Evolutionary conservation across 371 early-diverging fungal genomes (phyloP).

Genomic region (Sporodiniella umbellata): DNA sequence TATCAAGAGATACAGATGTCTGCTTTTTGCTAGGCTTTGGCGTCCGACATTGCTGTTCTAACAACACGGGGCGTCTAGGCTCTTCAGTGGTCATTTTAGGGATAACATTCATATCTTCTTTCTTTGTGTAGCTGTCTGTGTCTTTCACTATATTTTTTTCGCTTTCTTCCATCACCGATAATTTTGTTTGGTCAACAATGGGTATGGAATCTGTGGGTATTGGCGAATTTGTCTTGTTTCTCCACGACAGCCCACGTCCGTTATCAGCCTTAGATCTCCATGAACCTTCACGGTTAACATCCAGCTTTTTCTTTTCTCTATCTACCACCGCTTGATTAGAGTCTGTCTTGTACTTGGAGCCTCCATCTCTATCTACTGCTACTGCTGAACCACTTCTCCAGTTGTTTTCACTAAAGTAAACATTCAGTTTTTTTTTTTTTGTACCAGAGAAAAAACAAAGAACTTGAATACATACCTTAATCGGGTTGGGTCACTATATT

Average conservation of each 20-base stretch:
- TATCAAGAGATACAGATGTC: background rate
- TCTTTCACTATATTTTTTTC: no score
- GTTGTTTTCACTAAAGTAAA: background rate
- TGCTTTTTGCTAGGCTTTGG: background rate
- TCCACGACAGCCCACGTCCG: background rate
- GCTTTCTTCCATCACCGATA: background rate
- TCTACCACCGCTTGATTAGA: background rate
- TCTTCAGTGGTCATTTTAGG: constrained; percentile 4
- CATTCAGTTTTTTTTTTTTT: no score
- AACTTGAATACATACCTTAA: background rate
- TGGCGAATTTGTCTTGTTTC: background rate
- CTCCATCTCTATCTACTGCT: background rate
- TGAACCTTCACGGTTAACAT: background rate
- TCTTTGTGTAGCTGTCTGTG: background rate
- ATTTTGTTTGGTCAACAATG: background rate
- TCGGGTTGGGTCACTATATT: background rate
- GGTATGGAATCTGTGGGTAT: background rate
- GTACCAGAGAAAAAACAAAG: background rate
- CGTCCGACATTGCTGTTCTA: constrained; percentile 15
- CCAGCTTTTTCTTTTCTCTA: background rate
- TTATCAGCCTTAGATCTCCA: constrained; percentile 2
- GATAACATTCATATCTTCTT: background rate
- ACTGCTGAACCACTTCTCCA: background rate
- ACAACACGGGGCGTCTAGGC: constrained; percentile 10
- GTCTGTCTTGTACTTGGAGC: background rate